These are phyloP conservation scores for Penicillium sp. DNA, from an alignment of 2,329 filamentous ascomycete species.

Conservation along the genomic window DNA sequence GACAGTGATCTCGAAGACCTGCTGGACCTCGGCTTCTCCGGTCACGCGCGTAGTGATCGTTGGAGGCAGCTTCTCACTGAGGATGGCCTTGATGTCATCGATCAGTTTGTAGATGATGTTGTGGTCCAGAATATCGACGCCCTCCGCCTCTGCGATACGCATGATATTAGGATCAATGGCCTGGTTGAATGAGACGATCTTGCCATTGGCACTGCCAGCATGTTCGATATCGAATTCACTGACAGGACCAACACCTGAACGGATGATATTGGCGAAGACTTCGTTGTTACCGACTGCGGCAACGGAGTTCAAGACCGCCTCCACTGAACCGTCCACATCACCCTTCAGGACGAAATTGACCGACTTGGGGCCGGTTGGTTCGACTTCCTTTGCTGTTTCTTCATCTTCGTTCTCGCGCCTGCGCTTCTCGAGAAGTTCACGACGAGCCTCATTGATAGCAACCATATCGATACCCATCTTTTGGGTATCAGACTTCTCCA, in stretches of 20 bases:
- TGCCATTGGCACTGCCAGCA: constrained; percentile 70
- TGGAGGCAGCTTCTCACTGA: constrained; percentile 69
- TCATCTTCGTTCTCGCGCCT: constrained; percentile 33
- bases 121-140: constrained; percentile 77
- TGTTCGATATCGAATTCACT: constrained; percentile 87
- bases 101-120: constrained; percentile 60
- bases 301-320: constrained; percentile 79
- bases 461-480: constrained; percentile 66
- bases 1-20: constrained; percentile 80
- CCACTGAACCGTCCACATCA: constrained; percentile 89
- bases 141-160: constrained; percentile 64
- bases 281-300: constrained; percentile 79
- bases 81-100: constrained; percentile 50
- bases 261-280: constrained; percentile 72
- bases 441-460: constrained; percentile 69
- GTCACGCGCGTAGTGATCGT: constrained; percentile 66
- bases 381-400: constrained; percentile 35
- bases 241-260: constrained; percentile 72
- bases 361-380: constrained; percentile 47
- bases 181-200: constrained; percentile 85
- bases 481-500: constrained; percentile 67
- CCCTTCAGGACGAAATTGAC: constrained; percentile 87
- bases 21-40: constrained; percentile 82
- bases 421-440: constrained; percentile 56
- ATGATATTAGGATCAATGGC: constrained; percentile 64